Conservation (phyloP, 2,329 filamentous ascomycete species). For the Aureobasidium sp. region DNA sequence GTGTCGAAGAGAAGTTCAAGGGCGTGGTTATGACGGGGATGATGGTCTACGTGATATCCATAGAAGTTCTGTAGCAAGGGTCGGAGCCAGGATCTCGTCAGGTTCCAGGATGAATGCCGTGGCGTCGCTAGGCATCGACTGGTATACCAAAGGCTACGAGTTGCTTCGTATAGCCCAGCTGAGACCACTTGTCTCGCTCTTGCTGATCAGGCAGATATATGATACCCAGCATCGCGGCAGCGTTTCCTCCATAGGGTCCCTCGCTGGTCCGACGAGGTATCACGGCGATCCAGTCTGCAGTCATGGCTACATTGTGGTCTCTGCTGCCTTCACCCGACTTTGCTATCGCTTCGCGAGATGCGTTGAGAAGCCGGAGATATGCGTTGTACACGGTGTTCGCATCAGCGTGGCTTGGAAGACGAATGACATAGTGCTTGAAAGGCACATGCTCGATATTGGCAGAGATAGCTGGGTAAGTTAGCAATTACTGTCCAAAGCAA, state of each 20-base stretch:
- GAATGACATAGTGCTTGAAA: slow-evolving; percentile 11
- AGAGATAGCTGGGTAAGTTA: neutral
- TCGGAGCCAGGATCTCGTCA: too few species aligned
- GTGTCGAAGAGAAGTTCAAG: too few species aligned
- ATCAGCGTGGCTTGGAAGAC: neutral
- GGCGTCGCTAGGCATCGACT: neutral
- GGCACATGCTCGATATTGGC: slow-evolving; percentile 2
- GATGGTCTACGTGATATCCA: too few species aligned
- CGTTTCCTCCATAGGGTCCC: slow-evolving; percentile 22
- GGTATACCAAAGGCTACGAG: slow-evolving; percentile 9
- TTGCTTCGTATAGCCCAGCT: slow-evolving; percentile 10
- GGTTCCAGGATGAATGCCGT: too few species aligned
- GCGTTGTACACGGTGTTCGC: slow-evolving; percentile 13
- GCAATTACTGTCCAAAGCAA: neutral
- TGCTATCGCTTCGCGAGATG: neutral
- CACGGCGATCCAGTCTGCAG: slow-evolving; percentile 25
- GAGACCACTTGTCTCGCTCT: slow-evolving; percentile 6
- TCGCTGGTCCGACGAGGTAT: slow-evolving; percentile 25
- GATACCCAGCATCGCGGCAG: slow-evolving; percentile 30
- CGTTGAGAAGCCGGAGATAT: slow-evolving; percentile 16
- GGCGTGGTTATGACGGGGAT: too few species aligned
- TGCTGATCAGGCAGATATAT: slow-evolving; percentile 14
- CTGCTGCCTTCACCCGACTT: slow-evolving; percentile 13
- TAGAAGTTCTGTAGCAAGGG: too few species aligned
- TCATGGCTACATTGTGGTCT: slow-evolving; percentile 29